A percentile compares a stretch with the other conserved stretches of the same genome.
Conservation (phyloP, 2,329 filamentous ascomycete species). For the Boeremia exigua region DNA sequence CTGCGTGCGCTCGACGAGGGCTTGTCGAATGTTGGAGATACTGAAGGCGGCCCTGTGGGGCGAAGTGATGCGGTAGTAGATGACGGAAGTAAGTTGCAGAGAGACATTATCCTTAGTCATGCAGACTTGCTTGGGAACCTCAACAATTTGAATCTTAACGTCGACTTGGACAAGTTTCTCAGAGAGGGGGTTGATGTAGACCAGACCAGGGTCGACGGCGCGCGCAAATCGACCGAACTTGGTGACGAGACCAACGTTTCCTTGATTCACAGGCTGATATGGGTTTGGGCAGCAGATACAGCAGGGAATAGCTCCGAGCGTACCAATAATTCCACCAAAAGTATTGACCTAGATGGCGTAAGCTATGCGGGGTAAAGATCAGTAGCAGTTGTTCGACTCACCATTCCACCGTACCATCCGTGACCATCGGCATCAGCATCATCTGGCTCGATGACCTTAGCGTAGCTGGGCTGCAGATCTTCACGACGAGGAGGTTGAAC, state of each 20-base stretch:
- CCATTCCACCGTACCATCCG: conserved; percentile 88
- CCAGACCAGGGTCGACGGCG: conserved; percentile 93
- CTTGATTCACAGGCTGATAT: conserved; percentile 89
- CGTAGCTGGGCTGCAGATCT: conserved; percentile 85
- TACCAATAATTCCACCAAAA: conserved; percentile 77
- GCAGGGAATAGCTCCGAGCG: conserved; percentile 85
- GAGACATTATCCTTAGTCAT: conserved; percentile 99
- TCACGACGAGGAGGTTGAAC: conserved; percentile 82
- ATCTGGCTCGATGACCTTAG: conserved; percentile 67
- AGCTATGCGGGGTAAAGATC: neutral
- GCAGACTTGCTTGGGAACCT: conserved; percentile 95
- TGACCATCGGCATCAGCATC: conserved; percentile 72
- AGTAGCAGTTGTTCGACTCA: conserved; percentile 14
- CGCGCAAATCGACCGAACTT: conserved; percentile 95
- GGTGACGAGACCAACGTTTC: conserved; percentile 92
- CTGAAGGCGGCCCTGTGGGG: conserved; percentile 98
- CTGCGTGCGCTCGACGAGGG: conserved; percentile 97
- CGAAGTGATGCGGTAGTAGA: conserved; percentile 97
- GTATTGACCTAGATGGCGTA: conserved; percentile 63
- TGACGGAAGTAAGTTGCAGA: conserved; percentile 90
- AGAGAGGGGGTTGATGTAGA: conserved; percentile 95
- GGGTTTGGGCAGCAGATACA: conserved; percentile 93
- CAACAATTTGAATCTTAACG: conserved; percentile 98
- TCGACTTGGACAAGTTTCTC: conserved; percentile 91
- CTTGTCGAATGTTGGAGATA: conserved; percentile 91